Evolutionary conservation across 768 basidiomycete genomes (phyloP).

Genomic region (Boletus sp.): DNA sequence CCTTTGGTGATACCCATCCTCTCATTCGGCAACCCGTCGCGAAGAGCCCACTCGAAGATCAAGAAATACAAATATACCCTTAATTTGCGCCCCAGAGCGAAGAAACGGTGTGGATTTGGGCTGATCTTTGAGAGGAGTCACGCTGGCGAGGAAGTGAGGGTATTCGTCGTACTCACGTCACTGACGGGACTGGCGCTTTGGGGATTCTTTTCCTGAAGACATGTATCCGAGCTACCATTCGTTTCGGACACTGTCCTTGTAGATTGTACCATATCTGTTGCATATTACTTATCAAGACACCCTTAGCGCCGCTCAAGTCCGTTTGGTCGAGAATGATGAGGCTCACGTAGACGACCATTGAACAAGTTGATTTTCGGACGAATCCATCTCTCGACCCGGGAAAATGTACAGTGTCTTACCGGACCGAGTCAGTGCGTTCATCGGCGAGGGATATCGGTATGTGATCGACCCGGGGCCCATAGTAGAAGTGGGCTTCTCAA

Average conservation of each 20-base stretch:
- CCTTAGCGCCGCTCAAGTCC: neutral
- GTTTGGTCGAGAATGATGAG: neutral
- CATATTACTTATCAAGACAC: too few species aligned
- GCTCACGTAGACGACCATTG: too few species aligned
- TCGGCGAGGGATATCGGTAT: too few species aligned
- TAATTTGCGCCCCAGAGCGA: conserved; percentile 33
- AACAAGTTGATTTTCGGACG: too few species aligned
- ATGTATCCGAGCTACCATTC: neutral
- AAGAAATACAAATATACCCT: conserved; percentile 27
- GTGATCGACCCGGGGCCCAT: too few species aligned
- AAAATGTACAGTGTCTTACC: too few species aligned
- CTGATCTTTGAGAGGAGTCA: conserved; percentile 55
- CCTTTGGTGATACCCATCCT: conserved; percentile 30
- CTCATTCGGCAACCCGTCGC: conserved; percentile 14
- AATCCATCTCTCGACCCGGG: too few species aligned
- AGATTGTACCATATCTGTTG: neutral
- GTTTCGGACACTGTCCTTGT: neutral
- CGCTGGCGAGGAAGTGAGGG: conserved; percentile 65
- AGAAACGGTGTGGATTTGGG: conserved; percentile 40
- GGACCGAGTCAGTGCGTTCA: too few species aligned
- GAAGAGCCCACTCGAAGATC: conserved; percentile 31
- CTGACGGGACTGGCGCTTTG: conserved; percentile 32
- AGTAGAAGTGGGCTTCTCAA: too few species aligned
- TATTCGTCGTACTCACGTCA: conserved; percentile 25
- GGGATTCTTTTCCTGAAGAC: conserved; percentile 29